These are phyloP conservation scores for Juncus effusus DNA, from an alignment of 176 grass and related monocot species.

Conservation along the genomic window DNA sequence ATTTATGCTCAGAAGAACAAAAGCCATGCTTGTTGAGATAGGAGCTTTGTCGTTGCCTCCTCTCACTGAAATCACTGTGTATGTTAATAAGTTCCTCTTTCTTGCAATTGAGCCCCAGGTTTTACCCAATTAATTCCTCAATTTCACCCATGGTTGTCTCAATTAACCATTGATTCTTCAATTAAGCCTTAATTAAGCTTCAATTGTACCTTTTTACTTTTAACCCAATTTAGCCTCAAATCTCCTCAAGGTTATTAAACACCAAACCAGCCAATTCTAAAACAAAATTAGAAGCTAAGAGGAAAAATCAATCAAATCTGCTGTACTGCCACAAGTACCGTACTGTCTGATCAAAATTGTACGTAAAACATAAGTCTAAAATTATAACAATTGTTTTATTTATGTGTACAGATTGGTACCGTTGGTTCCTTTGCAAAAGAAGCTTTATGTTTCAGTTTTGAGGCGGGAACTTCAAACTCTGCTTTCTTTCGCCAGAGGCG, in stretches of 20 bases:
- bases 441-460: constrained; percentile 76
- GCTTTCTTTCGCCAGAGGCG: constrained; percentile 66
- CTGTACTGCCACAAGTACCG: too few relatives aligned
- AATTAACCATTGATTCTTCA: not conserved
- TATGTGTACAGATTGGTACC: constrained; percentile 62
- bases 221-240: not conserved
- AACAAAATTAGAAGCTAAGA: too few relatives aligned
- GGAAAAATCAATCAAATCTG: too few relatives aligned
- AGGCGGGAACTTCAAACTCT: constrained; percentile 84
- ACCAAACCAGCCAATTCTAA: too few relatives aligned
- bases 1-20: constrained; percentile 93
- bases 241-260: not conserved
- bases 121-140: too few relatives aligned
- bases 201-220: not conserved
- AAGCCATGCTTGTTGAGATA: constrained; percentile 62
- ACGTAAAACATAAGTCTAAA: not conserved
- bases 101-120: not conserved
- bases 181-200: not conserved
- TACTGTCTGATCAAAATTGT: too few relatives aligned
- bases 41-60: constrained; percentile 69
- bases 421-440: constrained; percentile 73
- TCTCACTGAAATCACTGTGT: constrained; percentile 91
- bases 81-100: constrained; percentile 24
- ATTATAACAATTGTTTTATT: not conserved
- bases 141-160: not conserved